Percentiles rank a stretch among this genome's conserved stretches.
These are phyloP conservation scores for Panellus pusillus DNA, from an alignment of 768 basidiomycete genomes.

Conservation along the genomic window DNA sequence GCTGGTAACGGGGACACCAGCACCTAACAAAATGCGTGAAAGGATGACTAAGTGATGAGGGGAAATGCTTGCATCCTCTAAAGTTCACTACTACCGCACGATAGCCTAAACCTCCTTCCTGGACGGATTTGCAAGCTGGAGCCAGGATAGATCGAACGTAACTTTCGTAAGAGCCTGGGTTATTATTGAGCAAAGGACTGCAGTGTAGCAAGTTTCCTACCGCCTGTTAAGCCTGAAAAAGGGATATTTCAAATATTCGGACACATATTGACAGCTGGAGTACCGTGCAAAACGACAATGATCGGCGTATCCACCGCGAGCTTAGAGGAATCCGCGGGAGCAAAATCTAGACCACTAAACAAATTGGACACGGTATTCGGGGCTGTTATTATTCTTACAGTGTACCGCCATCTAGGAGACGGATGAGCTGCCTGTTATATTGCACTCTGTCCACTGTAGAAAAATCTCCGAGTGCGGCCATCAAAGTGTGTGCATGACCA, in stretches of 20 bases:
- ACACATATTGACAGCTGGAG: conserved; percentile 42
- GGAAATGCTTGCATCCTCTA: conserved; percentile 72
- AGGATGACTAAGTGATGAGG: conserved; percentile 4
- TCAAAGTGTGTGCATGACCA: conserved; percentile 65
- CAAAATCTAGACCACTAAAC: conserved; percentile 65
- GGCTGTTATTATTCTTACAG: conserved; percentile 41
- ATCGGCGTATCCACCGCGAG: conserved; percentile 47
- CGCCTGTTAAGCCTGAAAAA: background rate
- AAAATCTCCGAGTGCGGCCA: conserved; percentile 61
- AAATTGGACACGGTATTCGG: background rate
- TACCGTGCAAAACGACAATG: conserved; percentile 56
- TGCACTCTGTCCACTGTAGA: conserved; percentile 53
- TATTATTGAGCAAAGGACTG: conserved; percentile 3
- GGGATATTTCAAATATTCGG: background rate
- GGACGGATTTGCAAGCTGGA: conserved; percentile 66
- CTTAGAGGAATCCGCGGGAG: conserved; percentile 43
- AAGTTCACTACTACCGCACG: conserved; percentile 90
- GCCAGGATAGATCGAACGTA: conserved; percentile 85
- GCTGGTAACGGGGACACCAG: conserved; percentile 80
- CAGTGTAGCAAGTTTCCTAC: conserved; percentile 1
- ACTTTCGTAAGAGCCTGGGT: conserved; percentile 81
- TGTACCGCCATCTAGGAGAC: conserved; percentile 62
- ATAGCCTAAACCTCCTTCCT: conserved; percentile 86
- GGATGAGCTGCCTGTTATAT: conserved; percentile 55
- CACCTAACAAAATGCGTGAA: conserved; percentile 50